Evolutionary conservation across 805 yeast species (phyloP), one percentile per base, ranked within the genome.

Genomic region (Wickerhamomyces sydowiorum): DNA sequence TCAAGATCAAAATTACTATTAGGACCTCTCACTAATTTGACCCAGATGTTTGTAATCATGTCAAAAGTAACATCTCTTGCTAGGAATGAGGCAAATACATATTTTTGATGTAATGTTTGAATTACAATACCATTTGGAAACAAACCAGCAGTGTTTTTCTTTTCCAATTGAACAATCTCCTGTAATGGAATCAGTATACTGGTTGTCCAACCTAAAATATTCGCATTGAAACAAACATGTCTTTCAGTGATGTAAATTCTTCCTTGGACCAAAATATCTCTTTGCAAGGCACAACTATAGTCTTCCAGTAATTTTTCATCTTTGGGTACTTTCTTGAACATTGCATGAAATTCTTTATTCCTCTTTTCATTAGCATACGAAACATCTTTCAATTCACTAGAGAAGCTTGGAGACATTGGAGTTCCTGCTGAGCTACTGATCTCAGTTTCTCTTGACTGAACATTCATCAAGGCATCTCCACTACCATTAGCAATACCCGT

Each of bases 181-280:
- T 75, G 80, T 49, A 82, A 73, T 1, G 88, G 80, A n/a, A 93
- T 74, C 3, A 80, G 73, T 36, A 90, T 63, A 52, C 78, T 84
- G 8, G 96, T 87, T 7, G 88, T 84, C 96, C 96, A 89, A 2
- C 96, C 96, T 32, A 91, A 66, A 35, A 93, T 72, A 52, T 83
- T 85, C 5, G 96, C 84, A 54, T 88, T 83, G 70, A 93, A 93
- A 54, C 96, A 86, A 6, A 91, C 59, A 54, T 81, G 78, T 38
- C 74, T 71, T 49, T 86, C 90, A 24, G 95, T 78, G 12, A 93
- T 71, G 58, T 86, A 93, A 41, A 93, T 56, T 40, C 93, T 72
- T 7, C 99, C 99, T 53, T 93, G 97, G 14, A 88, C 66, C 28
- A 90, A 68, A 39, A 89, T 86, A 50, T 91, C 99, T 49, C 87